Percentiles rank a stretch among this genome's conserved stretches.
These are phyloP conservation scores for Podila horticola DNA, from an alignment of 192 early-diverging fungal species.

Conservation along the genomic window DNA sequence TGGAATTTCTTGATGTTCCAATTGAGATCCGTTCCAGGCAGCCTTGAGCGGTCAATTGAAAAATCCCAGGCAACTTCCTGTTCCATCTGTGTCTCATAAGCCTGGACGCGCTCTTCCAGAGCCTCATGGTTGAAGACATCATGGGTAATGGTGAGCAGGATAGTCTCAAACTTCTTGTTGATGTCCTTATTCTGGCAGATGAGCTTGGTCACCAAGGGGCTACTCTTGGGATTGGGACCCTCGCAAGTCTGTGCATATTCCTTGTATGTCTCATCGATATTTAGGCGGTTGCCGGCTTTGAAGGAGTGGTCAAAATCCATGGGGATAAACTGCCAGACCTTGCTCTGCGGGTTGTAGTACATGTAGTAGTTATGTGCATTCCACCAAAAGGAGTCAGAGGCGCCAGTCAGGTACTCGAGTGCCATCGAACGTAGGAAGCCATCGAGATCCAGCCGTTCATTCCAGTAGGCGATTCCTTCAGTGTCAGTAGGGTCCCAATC, in stretches of 20 bases:
- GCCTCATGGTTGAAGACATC: constrained; percentile 16
- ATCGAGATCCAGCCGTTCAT: constrained; percentile 30
- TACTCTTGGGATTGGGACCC: constrained; percentile 2
- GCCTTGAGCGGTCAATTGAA: constrained; percentile 13
- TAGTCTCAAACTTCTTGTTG: constrained; percentile 26
- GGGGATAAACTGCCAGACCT: constrained; percentile 34
- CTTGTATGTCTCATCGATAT: constrained; percentile 9
- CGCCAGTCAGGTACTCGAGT: constrained; percentile 45
- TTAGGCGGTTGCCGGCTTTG: constrained; percentile 24
- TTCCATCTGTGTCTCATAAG: constrained; percentile 31
- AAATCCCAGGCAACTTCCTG: constrained; percentile 45
- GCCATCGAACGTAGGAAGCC: constrained; percentile 43
- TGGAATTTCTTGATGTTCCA: neutral
- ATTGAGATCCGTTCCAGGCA: neutral
- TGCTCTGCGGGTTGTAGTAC: constrained; percentile 27
- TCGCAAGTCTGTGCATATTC: neutral
- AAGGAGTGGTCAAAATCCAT: constrained; percentile 54
- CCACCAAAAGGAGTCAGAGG: constrained; percentile 43
- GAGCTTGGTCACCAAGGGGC: constrained; percentile 21
- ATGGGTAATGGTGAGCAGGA: constrained; percentile 20
- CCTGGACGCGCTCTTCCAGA: constrained; percentile 26
- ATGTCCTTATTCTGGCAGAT: constrained; percentile 44
- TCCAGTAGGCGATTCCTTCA: constrained; percentile 20
- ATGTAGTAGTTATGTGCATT: constrained; percentile 49
- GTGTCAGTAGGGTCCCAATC: constrained; percentile 17